Base-by-base conservation (phyloP, 108 stramenopile genomes). In the Aurantiochytrium sp. region DNA sequence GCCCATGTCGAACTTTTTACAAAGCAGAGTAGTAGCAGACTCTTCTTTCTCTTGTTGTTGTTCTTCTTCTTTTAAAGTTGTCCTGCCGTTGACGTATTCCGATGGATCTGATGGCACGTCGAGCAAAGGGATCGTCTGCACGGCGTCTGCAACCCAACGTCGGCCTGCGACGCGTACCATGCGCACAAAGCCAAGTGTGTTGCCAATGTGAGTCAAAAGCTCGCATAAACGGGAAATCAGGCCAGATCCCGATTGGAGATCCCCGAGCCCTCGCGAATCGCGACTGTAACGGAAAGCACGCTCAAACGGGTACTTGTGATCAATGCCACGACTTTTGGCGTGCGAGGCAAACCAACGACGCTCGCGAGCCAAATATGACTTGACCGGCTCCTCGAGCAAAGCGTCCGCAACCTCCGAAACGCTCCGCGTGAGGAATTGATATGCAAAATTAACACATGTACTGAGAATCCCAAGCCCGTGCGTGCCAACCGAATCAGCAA, bases 381-480 rank as follows among this genome's bases (percentile, higher is more conserved):
- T 87, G 88, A 95, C 87, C 87, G 89, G 49, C 58, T 95, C 95
- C 53, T 95, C 92, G 64, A 90, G 60, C n/a, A 96, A 89, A 57
- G 94, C 92, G 45, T 93, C 76, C 0, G 43, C 60, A 19, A 76
- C 28, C 51, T n/a, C 49, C 45, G 19, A 28, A 58, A 89, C 42
- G 58, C 89, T 90, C 90, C 91, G 83, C 35, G 91, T 60, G 88
- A 95, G 93, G 42, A 92, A 89, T 89, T 93, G 91, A 91, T 95
- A 95, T 45, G 94, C 91, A 90, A 91, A 93, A 90, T 94, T 94
- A 25, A 96, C 94, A 28, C 94, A 73, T 21, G 92, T 93, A 44
- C 89, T 92, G 47, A 95, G 71, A 16, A 96, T 91, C 44, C 95
- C 95, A 10, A 93, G 87, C 14, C 95, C 95, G 89, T 96, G 95